Evolutionary conservation across 495 filamentous ascomycete genomes (phyloP).

Genomic region (Trichoderma asperelloides): DNA sequence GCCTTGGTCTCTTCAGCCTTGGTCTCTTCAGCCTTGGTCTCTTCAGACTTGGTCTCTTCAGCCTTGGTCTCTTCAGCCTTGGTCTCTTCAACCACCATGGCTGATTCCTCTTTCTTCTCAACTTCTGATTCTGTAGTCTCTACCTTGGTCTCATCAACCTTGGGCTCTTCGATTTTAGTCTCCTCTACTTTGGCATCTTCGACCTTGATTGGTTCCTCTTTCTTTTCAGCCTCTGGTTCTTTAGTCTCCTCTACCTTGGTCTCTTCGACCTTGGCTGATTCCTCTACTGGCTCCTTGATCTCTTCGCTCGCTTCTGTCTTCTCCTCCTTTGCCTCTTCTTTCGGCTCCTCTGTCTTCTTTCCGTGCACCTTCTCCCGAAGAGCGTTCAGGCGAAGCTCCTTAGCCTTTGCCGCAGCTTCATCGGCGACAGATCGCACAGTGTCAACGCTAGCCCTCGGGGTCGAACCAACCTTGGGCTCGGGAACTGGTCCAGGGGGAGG

Average conservation of each 20-base stretch:
- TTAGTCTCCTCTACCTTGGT: constrained; percentile 4
- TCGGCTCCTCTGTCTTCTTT: constrained; percentile 21
- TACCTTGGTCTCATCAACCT: neutral
- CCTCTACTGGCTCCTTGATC: constrained; percentile 23
- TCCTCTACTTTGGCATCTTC: constrained; percentile 27
- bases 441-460: constrained; percentile 9
- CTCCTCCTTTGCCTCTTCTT: neutral
- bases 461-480: constrained; percentile 16
- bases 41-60: neutral
- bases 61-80: no score
- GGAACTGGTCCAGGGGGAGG: constrained; percentile 18
- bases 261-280: constrained; percentile 19
- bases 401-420: constrained; percentile 60
- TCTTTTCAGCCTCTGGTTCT: constrained; percentile 4
- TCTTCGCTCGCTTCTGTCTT: constrained; percentile 17
- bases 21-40: neutral
- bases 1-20: constrained; percentile 15
- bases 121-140: neutral
- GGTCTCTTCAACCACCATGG: no score
- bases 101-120: neutral
- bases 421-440: constrained; percentile 50
- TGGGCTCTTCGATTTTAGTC: constrained; percentile 16
- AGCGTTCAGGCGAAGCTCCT: constrained; percentile 36
- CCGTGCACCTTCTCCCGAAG: constrained; percentile 33
- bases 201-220: constrained; percentile 16